phyloP scores from a whole-genome alignment of 805 yeast genomes.

The Candida maesae region DNA sequence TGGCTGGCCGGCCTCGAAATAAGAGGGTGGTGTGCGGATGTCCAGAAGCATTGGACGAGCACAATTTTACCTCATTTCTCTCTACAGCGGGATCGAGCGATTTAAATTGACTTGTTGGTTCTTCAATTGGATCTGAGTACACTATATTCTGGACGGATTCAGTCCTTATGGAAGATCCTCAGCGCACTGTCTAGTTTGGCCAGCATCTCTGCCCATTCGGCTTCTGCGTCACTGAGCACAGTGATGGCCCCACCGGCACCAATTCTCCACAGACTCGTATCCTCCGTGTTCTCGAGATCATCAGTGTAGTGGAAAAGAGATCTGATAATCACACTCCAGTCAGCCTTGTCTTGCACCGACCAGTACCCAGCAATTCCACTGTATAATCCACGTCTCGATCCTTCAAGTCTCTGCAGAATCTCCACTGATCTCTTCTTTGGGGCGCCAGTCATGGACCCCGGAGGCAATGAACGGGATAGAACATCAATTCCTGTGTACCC shows the following conservation, averaged over 20 bases:
- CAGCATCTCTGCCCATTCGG: slow-evolving; percentile 91
- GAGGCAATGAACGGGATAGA: slow-evolving; percentile 77
- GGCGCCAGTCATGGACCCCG: slow-evolving; percentile 99
- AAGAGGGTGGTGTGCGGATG: too few species aligned
- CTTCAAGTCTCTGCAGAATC: slow-evolving; percentile 49
- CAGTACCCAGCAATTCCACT: slow-evolving; percentile 96
- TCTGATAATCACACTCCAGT: slow-evolving; percentile 94
- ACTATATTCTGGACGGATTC: too few species aligned
- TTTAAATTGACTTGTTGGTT: too few species aligned
- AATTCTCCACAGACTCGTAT: slow-evolving; percentile 59
- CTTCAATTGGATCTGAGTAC: too few species aligned
- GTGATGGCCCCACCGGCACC: slow-evolving; percentile 99
- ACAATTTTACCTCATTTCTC: too few species aligned
- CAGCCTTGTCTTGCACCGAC: slow-evolving; percentile 82
- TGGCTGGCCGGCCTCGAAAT: too few species aligned
- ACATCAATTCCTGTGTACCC: slow-evolving; percentile 71
- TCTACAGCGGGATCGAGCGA: too few species aligned
- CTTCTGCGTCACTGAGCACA: slow-evolving; percentile 73
- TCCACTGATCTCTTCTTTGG: slow-evolving; percentile 94
- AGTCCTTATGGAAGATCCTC: slow-evolving; percentile 5
- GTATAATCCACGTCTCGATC: slow-evolving; percentile 65
- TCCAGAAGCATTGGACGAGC: too few species aligned
- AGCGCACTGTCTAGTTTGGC: slow-evolving; percentile 76
- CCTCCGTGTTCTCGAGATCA: slow-evolving; percentile 33
- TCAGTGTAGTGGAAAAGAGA: slow-evolving; percentile 66